Base-by-base conservation (phyloP, 140 eudicot species). In the Flaveria floridana region DNA sequence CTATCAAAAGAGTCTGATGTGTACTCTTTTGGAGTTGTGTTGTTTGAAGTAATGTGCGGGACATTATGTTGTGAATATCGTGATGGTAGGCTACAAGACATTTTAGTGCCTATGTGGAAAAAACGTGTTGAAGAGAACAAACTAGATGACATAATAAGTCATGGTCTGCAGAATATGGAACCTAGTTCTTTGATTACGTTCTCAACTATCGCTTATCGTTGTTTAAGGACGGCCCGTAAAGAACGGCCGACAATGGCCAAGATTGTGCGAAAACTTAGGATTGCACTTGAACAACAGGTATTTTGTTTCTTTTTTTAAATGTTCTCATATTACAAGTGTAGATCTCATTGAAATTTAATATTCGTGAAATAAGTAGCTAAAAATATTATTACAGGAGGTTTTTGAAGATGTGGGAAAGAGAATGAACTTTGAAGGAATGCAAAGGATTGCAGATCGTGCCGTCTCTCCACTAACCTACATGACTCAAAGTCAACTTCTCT, bases 21-120 rank as follows among this genome's bases (percentile, higher is more conserved):
- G 3, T 66, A 39, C 34, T 66, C 72, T 42, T 66, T 66, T 19
- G 72, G 72, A 19, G 72, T 67, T 2, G 72, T 67, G 12, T 10
- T 67, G 16, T 42, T 42, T 44, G 72, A 67, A 44, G 56, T 67
- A 1, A 41, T 42, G 56, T 67, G 56, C 9, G 72, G 72, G 56
- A 67, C 0, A 3, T 11, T 9, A 10, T 67, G 72, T 13, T 67
- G 1, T 20, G 56, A 67, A 9, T 10, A 41, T 10, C 4, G 3
- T 16, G 0, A 42, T 1, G 34, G 10, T 9, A 26, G 12, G 34
- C 9, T 41, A 1, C 5, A 1, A 0, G 2, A 3, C 3, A 42
- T 41, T 19, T 41, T 67, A 42, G 72, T 67, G 39, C 6, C 30
- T 3, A 18, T 0, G 72, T 67, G 72, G 72, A 42, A 12, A 67